Evolutionary conservation across 2,329 filamentous ascomycete genomes (phyloP).

Genomic region (Amauroascus verrucosus): DNA sequence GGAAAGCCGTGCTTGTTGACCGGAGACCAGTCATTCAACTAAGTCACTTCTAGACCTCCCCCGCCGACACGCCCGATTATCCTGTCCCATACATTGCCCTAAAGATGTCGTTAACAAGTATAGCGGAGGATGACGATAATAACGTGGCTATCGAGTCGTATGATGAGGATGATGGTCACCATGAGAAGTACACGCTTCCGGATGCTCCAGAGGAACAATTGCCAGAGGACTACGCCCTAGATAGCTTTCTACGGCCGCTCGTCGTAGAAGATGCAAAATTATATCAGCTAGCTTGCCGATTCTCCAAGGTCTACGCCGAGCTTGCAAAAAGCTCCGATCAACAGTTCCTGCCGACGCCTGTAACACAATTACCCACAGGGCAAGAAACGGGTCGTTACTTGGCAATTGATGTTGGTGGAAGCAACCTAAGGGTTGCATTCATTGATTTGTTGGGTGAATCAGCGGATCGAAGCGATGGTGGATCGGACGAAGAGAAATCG

Average conservation of each 20-base stretch:
- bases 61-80: neutral
- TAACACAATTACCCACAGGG: slow-evolving; percentile 40
- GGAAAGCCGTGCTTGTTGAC: neutral
- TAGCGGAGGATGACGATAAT: slow-evolving; percentile 7
- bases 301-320: slow-evolving; percentile 36
- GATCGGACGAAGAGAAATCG: slow-evolving; percentile 24
- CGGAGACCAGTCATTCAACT: neutral
- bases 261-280: slow-evolving; percentile 33
- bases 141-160: slow-evolving; percentile 14
- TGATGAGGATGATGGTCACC: slow-evolving; percentile 25
- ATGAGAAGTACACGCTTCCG: slow-evolving; percentile 1
- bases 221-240: slow-evolving; percentile 28
- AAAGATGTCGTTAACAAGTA: slow-evolving; percentile 11
- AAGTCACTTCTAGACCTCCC: neutral
- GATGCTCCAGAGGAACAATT: slow-evolving; percentile 20
- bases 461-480: slow-evolving; percentile 24
- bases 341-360: slow-evolving; percentile 40
- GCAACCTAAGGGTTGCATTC: slow-evolving; percentile 47
- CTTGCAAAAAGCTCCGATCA: slow-evolving; percentile 37
- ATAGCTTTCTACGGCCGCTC: slow-evolving; percentile 35
- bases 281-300: slow-evolving; percentile 38
- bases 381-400: slow-evolving; percentile 46
- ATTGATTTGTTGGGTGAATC: slow-evolving; percentile 43
- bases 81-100: neutral
- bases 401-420: slow-evolving; percentile 49